These are phyloP conservation scores for Arbutus unedo DNA, from an alignment of 148 eudicot genomes.

Conservation along the genomic window DNA sequence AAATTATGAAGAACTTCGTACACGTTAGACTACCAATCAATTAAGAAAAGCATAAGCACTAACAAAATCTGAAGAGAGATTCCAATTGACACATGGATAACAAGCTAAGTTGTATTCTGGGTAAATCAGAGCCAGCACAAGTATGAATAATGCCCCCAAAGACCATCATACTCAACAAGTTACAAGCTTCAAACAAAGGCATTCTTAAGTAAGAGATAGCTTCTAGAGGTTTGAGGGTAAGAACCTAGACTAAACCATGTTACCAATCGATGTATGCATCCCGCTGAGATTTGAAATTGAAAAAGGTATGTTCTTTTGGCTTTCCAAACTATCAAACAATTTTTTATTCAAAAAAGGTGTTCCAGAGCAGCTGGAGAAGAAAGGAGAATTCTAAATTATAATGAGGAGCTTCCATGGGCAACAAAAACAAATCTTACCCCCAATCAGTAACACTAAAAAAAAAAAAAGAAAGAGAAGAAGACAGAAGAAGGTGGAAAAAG, in stretches of 20 bases:
- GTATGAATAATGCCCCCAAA: neutral
- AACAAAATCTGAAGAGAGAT: neutral
- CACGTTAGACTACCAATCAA: neutral
- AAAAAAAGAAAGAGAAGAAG: neutral
- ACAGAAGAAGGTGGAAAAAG: neutral
- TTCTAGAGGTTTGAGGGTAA: neutral
- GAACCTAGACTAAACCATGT: neutral
- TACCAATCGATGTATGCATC: neutral
- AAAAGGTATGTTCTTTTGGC: slow-evolving; percentile 1
- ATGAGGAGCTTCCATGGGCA: neutral
- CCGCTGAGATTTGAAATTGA: neutral
- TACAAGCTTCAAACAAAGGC: neutral
- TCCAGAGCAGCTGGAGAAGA: neutral
- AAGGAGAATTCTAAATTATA: neutral
- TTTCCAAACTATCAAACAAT: neutral
- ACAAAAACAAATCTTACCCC: neutral
- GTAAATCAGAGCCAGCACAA: neutral
- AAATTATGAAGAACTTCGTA: neutral
- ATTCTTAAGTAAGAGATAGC: neutral
- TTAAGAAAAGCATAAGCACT: neutral
- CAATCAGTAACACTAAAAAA: neutral
- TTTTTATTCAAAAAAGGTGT: neutral
- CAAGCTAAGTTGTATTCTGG: neutral
- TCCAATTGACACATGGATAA: neutral
- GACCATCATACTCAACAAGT: neutral